Percentiles rank a stretch among this genome's conserved stretches.
phyloP scores from a whole-genome alignment of 2,329 filamentous ascomycete genomes.

The Coleophoma eucalyptorum region DNA sequence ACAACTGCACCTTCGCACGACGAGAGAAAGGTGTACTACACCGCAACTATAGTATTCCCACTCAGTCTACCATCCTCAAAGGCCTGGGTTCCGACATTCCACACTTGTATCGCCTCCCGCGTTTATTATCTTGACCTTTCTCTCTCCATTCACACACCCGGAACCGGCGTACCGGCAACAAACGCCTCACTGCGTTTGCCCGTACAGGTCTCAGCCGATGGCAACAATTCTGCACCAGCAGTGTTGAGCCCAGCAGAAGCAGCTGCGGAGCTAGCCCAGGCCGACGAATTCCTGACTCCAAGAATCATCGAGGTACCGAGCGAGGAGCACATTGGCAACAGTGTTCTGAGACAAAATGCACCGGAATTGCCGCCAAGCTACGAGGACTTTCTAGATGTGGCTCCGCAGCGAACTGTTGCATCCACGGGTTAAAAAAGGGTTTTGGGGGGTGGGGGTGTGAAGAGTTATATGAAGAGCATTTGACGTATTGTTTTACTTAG shows the following conservation, averaged over 20 bases:
- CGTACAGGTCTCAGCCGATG: conserved; percentile 23
- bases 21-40: conserved; percentile 38
- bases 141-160: conserved; percentile 49
- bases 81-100: conserved; percentile 65
- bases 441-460: conserved; percentile 1
- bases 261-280: conserved; percentile 21
- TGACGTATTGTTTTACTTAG: background rate
- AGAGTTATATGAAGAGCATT: background rate
- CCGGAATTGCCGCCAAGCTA: conserved; percentile 23
- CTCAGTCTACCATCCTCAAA: conserved; percentile 57
- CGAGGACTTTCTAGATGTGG: conserved; percentile 14
- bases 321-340: conserved; percentile 18
- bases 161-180: conserved; percentile 32
- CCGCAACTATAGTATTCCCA: conserved; percentile 58
- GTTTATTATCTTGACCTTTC: conserved; percentile 57
- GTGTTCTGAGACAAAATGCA: conserved; percentile 11
- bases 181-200: conserved; percentile 24
- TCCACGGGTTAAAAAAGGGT: conserved; percentile 8
- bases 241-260: conserved; percentile 13
- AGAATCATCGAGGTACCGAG: conserved; percentile 22
- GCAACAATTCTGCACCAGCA: conserved; percentile 9
- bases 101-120: conserved; percentile 63
- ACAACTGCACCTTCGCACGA: conserved; percentile 1
- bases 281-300: conserved; percentile 20
- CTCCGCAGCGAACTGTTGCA: conserved; percentile 4